Base-by-base conservation (phyloP, 495 filamentous ascomycete genomes). In the Daldinia grandis region DNA sequence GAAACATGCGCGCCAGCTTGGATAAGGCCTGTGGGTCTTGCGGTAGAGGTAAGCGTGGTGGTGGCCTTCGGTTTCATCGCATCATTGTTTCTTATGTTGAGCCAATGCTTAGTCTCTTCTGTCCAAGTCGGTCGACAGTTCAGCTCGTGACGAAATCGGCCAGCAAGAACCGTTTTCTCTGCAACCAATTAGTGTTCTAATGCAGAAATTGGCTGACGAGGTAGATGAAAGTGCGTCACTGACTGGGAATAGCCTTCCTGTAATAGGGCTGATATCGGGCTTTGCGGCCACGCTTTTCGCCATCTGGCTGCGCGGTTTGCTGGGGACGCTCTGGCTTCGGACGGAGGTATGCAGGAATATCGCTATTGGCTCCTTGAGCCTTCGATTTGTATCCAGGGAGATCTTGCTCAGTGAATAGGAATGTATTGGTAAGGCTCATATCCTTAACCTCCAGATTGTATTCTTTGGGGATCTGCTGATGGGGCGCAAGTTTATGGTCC, bases 391-490 rank as follows among this genome's bases (percentile, higher is more conserved):
- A 93, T 28, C 92, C 92, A 1, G 93, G 91, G 24, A 96, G 85
- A 76, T 98, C 92, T 77, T 95, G 93, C 79, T 98, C 94, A 15
- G 90, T 91, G 74, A 98, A 98, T 42, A 98, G 80, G 75, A 88
- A 97, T 7, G 92, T 95, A 75, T 98, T 99, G 75, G 87, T 80
- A 54, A 89, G 79, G 69, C 87, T 76, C 73, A 82, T 70, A 73
- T 87, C 90, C 62, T 83, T 89, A 64, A 91, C 74, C 14, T 92
- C 86, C 57, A 98, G 81, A 51, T 89, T 84, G 79, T 97, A 98
- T 76, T 96, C 93, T 72, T 92, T 93, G 2, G 93, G 92, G 17
- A 97, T 81, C 2, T 87, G 79, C 58, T 87, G 81, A 71, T 93
- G 90, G 55, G 88, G 82, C 1, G 86, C 80, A 15, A 88, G 74